Conservation (phyloP, 495 filamentous ascomycete genomes). For the Halenospora varia region DNA sequence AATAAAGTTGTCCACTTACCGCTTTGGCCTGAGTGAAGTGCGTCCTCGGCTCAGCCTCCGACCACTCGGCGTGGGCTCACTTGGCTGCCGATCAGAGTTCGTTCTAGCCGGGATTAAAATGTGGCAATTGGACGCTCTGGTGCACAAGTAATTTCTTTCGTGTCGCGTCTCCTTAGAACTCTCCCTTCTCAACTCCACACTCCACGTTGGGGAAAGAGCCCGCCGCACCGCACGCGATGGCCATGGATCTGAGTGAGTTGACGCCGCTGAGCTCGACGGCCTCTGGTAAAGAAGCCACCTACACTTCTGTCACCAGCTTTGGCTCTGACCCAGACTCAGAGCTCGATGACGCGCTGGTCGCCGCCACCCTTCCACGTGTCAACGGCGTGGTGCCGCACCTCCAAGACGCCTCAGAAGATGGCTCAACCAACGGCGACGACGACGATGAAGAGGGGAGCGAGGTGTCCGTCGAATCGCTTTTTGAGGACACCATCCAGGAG, state of each 20-base stretch:
- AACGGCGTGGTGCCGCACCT: conserved; percentile 22
- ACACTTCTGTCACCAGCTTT: conserved; percentile 4
- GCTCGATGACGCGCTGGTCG: conserved; percentile 2
- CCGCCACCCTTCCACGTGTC: conserved; percentile 8
- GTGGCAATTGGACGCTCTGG: conserved; percentile 2
- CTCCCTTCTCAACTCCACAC: conserved; percentile 1
- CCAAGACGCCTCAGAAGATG: conserved; percentile 25
- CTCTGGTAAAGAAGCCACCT: background rate
- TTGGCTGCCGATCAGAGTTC: background rate
- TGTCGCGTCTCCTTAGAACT: background rate
- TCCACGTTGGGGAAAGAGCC: background rate
- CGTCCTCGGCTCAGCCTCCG: background rate
- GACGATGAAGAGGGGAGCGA: conserved; percentile 44
- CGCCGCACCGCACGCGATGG: background rate
- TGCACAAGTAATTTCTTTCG: background rate
- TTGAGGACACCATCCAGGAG: conserved; percentile 50
- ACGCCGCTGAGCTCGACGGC: background rate
- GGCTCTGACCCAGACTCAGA: conserved; percentile 12
- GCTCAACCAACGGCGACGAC: conserved; percentile 18
- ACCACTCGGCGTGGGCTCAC: background rate
- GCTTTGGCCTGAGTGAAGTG: background rate
- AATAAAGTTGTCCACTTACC: background rate
- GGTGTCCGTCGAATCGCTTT: conserved; percentile 48
- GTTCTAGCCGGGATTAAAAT: background rate
- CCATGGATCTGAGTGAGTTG: conserved; percentile 18